phyloP scores from a whole-genome alignment of 2,329 filamentous ascomycete species.

The Calonectria fujianensis region DNA sequence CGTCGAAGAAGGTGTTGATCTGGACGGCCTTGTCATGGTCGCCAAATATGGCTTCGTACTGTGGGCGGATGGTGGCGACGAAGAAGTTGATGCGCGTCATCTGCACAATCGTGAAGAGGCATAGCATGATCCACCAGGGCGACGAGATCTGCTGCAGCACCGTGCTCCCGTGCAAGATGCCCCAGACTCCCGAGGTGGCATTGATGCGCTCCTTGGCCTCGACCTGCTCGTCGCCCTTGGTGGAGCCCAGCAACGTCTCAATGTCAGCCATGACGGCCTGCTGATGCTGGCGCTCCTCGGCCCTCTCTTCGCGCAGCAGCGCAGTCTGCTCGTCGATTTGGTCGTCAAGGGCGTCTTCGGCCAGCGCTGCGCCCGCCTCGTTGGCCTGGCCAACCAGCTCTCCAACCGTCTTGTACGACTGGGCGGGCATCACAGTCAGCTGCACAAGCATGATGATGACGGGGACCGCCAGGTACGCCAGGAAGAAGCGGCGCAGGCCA shows the following conservation, averaged over 20 bases:
- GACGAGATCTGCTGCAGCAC: slow-evolving; percentile 84
- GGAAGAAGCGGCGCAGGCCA: slow-evolving; percentile 81
- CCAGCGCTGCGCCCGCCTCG: slow-evolving; percentile 61
- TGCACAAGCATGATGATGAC: slow-evolving; percentile 79
- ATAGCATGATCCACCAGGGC: slow-evolving; percentile 90
- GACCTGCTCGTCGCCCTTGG: slow-evolving; percentile 76
- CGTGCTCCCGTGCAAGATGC: slow-evolving; percentile 84
- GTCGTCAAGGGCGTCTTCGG: slow-evolving; percentile 66
- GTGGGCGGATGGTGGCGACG: slow-evolving; percentile 88
- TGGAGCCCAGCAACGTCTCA: slow-evolving; percentile 81
- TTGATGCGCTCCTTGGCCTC: slow-evolving; percentile 82
- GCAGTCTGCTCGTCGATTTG: slow-evolving; percentile 75
- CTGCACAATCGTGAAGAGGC: slow-evolving; percentile 85
- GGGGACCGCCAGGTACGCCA: slow-evolving; percentile 83
- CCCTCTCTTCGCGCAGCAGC: slow-evolving; percentile 73
- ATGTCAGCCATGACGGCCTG: slow-evolving; percentile 82
- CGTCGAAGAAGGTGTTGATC: slow-evolving; percentile 90
- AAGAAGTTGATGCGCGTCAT: slow-evolving; percentile 94
- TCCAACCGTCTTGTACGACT: slow-evolving; percentile 89
- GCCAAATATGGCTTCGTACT: slow-evolving; percentile 85
- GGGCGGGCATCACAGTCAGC: slow-evolving; percentile 81
- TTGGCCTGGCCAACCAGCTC: slow-evolving; percentile 87
- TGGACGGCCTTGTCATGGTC: slow-evolving; percentile 76
- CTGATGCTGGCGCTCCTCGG: slow-evolving; percentile 75
- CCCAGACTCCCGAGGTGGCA: slow-evolving; percentile 86